phyloP scores from a whole-genome alignment of 2,329 filamentous ascomycete species.

The Diaporthe batatas region DNA sequence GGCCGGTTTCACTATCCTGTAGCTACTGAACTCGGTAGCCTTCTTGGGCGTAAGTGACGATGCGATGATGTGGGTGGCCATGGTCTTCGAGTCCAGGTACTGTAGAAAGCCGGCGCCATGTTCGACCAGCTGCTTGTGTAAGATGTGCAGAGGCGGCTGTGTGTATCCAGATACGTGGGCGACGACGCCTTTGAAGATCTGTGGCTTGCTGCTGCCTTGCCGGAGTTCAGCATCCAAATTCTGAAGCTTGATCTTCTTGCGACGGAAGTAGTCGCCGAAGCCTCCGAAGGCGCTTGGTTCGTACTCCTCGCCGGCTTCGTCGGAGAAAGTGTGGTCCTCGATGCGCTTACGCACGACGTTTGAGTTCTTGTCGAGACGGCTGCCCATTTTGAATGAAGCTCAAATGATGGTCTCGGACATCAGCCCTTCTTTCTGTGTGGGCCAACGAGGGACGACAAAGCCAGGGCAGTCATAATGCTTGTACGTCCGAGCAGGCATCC shows the following conservation, averaged over 20 bases:
- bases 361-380: constrained; percentile 74
- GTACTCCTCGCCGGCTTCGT: constrained; percentile 93
- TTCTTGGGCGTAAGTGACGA: constrained; percentile 94
- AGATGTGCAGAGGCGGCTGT: constrained; percentile 83
- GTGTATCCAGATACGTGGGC: constrained; percentile 97
- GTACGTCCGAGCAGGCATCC: background rate
- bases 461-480: constrained; percentile 34
- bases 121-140: constrained; percentile 88
- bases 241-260: constrained; percentile 97
- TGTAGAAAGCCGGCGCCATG: constrained; percentile 97
- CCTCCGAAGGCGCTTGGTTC: constrained; percentile 87
- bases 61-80: constrained; percentile 95
- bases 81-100: constrained; percentile 94
- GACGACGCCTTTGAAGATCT: constrained; percentile 91
- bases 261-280: constrained; percentile 90
- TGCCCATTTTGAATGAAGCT: constrained; percentile 63
- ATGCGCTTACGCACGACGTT: constrained; percentile 72
- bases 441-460: constrained; percentile 24
- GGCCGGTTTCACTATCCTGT: constrained; percentile 92
- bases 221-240: constrained; percentile 90
- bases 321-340: constrained; percentile 77
- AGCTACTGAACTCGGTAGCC: constrained; percentile 85
- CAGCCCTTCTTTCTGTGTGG: constrained; percentile 16
- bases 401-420: constrained; percentile 40
- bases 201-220: constrained; percentile 78